Percentiles rank a stretch among this genome's conserved stretches.
phyloP scores from a whole-genome alignment of 1,284 basidiomycete genomes.

The Trichosporon ovoides region DNA sequence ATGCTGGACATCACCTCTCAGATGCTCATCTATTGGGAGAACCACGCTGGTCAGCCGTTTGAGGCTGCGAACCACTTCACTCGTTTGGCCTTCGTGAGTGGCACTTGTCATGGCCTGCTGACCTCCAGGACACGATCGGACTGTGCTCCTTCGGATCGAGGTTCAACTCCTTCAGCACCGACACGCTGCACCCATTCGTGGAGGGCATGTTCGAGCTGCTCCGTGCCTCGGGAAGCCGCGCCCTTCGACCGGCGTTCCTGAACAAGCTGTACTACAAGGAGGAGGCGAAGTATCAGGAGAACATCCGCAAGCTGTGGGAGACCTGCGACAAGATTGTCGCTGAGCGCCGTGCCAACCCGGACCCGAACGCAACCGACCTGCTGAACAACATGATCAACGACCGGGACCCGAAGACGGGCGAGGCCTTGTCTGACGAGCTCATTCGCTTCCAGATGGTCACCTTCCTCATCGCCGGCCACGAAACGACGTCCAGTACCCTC shows the following conservation, averaged over 20 bases:
- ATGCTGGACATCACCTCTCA: slow-evolving; percentile 54
- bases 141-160: slow-evolving; percentile 49
- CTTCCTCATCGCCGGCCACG: slow-evolving; percentile 56
- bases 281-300: slow-evolving; percentile 48
- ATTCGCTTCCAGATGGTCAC: slow-evolving; percentile 54
- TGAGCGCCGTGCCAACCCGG: background rate
- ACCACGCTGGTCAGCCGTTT: slow-evolving; percentile 5
- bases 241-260: slow-evolving; percentile 47
- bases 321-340: slow-evolving; percentile 3
- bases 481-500: slow-evolving; percentile 50
- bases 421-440: slow-evolving; percentile 50
- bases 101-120: too few relatives aligned
- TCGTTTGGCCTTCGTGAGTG: slow-evolving; percentile 5
- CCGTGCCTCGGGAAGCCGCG: slow-evolving; percentile 45
- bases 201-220: slow-evolving; percentile 50
- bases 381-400: slow-evolving; percentile 53
- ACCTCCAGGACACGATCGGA: slow-evolving; percentile 15
- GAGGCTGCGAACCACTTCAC: slow-evolving; percentile 7
- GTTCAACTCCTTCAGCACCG: slow-evolving; percentile 34
- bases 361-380: slow-evolving; percentile 47
- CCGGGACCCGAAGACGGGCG: slow-evolving; percentile 52
- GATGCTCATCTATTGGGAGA: slow-evolving; percentile 37
- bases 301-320: slow-evolving; percentile 39
- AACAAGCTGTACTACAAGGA: slow-evolving; percentile 46
- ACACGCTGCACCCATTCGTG: slow-evolving; percentile 50